phyloP scores from a whole-genome alignment of 2,329 filamentous ascomycete genomes.

The Hymenoscyphus scutula region DNA sequence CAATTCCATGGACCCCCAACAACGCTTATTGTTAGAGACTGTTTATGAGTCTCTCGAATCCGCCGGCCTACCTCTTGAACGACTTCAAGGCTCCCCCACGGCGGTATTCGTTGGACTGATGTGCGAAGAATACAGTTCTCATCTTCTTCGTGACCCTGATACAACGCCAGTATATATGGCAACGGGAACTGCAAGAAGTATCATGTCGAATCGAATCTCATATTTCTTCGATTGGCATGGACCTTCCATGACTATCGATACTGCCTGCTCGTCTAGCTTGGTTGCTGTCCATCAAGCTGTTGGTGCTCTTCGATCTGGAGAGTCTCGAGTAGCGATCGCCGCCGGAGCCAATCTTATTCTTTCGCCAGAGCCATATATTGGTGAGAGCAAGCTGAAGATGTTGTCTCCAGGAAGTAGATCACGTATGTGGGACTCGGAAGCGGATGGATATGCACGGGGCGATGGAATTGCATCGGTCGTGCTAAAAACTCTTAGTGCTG shows the following conservation, averaged over 20 bases:
- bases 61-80: conserved; percentile 22
- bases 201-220: conserved; percentile 42
- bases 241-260: conserved; percentile 40
- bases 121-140: conserved; percentile 22
- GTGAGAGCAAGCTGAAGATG: conserved; percentile 39
- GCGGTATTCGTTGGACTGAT: conserved; percentile 36
- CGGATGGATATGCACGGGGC: conserved; percentile 18
- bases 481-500: conserved; percentile 53
- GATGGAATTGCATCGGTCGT: conserved; percentile 60
- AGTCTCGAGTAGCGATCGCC: conserved; percentile 17
- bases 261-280: conserved; percentile 40
- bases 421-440: conserved; percentile 40
- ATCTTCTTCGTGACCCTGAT: conserved; percentile 39
- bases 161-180: conserved; percentile 34
- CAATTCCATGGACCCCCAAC: conserved; percentile 15
- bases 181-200: conserved; percentile 34
- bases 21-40: conserved; percentile 27
- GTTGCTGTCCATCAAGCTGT: conserved; percentile 36
- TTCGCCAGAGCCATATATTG: conserved; percentile 11
- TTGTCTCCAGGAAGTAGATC: conserved; percentile 29
- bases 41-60: conserved; percentile 30
- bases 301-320: conserved; percentile 22
- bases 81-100: conserved; percentile 23
- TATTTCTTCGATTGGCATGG: conserved; percentile 36
- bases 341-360: conserved; percentile 23